A percentile compares a stretch with the other conserved stretches of the same genome.
Evolutionary conservation across 108 stramenopile species (phyloP).

Genomic region (Epithemia pelagica): DNA sequence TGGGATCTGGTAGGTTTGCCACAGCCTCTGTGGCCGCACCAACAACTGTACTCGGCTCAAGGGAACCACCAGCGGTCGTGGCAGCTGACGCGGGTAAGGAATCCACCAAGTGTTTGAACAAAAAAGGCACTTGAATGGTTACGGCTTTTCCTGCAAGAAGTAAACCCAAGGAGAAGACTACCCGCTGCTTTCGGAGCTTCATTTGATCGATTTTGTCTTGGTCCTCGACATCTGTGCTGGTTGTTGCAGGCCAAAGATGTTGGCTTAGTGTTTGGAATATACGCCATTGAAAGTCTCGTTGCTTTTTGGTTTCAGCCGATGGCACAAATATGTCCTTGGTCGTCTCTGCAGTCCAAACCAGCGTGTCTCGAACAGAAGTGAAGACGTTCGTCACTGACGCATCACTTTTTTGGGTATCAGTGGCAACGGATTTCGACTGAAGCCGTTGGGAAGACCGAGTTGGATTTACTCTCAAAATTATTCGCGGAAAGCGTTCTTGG

Average conservation of each 20-base stretch:
- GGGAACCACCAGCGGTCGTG: conserved; percentile 1
- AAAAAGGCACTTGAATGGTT: conserved; percentile 91
- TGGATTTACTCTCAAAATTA: too few species aligned
- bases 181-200: conserved; percentile 44
- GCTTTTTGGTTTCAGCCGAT: neutral
- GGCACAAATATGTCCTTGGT: neutral
- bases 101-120: conserved; percentile 94
- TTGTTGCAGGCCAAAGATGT: conserved; percentile 5
- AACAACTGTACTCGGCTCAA: conserved; percentile 6
- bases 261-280: conserved; percentile 3
- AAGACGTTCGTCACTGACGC: too few species aligned
- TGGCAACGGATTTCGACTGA: too few species aligned
- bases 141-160: conserved; percentile 91
- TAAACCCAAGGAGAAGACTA: conserved; percentile 68
- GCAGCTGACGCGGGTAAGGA: conserved; percentile 24
- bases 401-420: too few species aligned
- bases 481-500: too few species aligned
- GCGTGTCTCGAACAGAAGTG: neutral
- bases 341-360: neutral
- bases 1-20: neutral
- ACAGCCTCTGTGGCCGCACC: conserved; percentile 13
- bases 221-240: neutral
- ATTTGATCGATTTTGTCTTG: conserved; percentile 15
- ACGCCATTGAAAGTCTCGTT: neutral
- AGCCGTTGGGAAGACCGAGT: too few species aligned